phyloP scores from a whole-genome alignment of 2,329 filamentous ascomycete genomes.

The Hypoxylon sp. region DNA sequence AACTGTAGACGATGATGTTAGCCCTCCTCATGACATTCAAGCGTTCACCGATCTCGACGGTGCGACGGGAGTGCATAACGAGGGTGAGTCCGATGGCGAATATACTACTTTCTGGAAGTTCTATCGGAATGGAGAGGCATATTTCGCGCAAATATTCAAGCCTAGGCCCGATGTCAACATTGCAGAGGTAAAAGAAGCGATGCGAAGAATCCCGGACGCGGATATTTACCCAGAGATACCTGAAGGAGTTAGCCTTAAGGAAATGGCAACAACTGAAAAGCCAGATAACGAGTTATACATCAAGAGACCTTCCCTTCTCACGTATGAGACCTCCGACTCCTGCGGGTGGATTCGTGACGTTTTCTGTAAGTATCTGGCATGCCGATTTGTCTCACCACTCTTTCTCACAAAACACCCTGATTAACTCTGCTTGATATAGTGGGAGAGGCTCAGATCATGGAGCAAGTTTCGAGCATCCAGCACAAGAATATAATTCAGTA shows the following conservation, averaged over 20 bases:
- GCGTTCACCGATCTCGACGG: constrained; percentile 37
- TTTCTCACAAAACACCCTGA: constrained; percentile 23
- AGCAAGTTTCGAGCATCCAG: constrained; percentile 33
- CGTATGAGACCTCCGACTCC: constrained; percentile 26
- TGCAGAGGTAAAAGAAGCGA: constrained; percentile 34
- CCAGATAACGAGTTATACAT: constrained; percentile 34
- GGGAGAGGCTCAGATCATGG: constrained; percentile 38
- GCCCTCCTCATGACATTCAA: constrained; percentile 40
- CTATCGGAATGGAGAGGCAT: constrained; percentile 37
- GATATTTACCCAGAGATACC: constrained; percentile 43
- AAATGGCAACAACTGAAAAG: constrained; percentile 15
- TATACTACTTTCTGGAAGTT: constrained; percentile 43
- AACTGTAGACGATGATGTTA: constrained; percentile 20
- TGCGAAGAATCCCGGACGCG: constrained; percentile 37
- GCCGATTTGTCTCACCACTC: constrained; percentile 15
- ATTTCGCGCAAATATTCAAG: constrained; percentile 40
- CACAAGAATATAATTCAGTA: constrained; percentile 43
- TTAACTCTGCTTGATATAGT: constrained; percentile 33
- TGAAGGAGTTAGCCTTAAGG: constrained; percentile 29
- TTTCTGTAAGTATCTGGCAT: constrained; percentile 39
- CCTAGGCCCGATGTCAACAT: constrained; percentile 33
- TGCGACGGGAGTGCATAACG: constrained; percentile 20
- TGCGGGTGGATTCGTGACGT: constrained; percentile 30
- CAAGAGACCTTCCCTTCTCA: constrained; percentile 40
- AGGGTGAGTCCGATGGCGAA: constrained; percentile 21